A percentile compares a stretch with the other conserved stretches of the same genome.
Evolutionary conservation across 139 green algal species (phyloP).

Genomic region (Asterochloris erici): DNA sequence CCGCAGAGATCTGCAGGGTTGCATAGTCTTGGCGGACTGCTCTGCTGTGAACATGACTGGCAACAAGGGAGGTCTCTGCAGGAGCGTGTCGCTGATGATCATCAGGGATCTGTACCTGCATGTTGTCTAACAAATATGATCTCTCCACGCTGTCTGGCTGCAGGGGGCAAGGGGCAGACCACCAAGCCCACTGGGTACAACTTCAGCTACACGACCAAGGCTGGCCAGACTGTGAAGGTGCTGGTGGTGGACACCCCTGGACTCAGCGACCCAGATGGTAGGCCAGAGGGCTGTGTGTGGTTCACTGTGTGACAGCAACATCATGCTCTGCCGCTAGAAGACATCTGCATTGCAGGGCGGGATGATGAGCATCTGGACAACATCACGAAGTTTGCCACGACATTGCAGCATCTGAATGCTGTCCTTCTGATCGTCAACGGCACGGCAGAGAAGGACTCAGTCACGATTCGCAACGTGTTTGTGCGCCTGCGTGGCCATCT

Average conservation of each 20-base stretch:
- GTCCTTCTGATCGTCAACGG: background rate
- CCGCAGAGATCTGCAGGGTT: no score
- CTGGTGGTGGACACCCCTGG: background rate
- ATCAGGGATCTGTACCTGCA: no score
- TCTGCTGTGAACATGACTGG: no score
- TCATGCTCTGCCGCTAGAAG: background rate
- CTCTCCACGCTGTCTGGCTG: background rate
- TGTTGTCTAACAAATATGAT: no score
- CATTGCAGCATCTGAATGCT: background rate
- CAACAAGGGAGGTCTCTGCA: no score
- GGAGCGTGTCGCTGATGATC: no score
- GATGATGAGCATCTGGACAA: background rate
- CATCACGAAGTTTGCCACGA: background rate
- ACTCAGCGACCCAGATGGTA: background rate
- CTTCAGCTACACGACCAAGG: background rate
- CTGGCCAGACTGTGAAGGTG: background rate
- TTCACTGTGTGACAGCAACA: background rate
- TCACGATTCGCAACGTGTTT: background rate
- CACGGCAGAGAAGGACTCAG: background rate
- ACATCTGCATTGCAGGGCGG: background rate
- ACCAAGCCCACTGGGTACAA: background rate
- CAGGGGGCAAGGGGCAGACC: background rate
- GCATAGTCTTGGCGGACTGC: no score
- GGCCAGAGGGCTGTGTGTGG: background rate
- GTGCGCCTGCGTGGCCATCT: background rate